A percentile compares a stretch with the other conserved stretches of the same genome.
Conservation (phyloP, 805 yeast species). For the Spathaspora passalidarum region DNA sequence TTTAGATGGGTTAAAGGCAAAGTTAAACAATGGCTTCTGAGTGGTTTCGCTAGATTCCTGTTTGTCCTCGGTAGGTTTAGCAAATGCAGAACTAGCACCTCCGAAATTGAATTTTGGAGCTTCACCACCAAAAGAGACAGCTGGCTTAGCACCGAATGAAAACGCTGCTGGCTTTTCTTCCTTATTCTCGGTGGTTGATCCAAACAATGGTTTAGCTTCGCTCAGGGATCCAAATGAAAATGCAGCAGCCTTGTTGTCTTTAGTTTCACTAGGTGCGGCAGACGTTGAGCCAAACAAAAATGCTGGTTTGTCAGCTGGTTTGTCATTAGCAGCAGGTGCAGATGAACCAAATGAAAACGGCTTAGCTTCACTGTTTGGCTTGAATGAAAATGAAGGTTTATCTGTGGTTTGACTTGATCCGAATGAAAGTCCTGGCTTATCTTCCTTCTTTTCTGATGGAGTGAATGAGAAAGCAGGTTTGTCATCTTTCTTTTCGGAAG, state of each 20-base stretch:
- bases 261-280: background rate
- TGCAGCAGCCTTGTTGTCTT: constrained; percentile 4
- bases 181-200: constrained; percentile 6
- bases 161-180: constrained; percentile 9
- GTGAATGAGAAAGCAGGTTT: constrained; percentile 6
- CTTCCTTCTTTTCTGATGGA: constrained; percentile 1
- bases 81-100: constrained; percentile 7
- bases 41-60: constrained; percentile 1
- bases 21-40: constrained; percentile 17
- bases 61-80: constrained; percentile 2
- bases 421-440: constrained; percentile 15
- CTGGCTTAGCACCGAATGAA: constrained; percentile 19
- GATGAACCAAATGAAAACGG: constrained; percentile 31
- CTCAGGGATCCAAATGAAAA: constrained; percentile 13
- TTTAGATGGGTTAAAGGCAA: constrained; percentile 22
- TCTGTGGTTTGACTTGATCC: constrained; percentile 30
- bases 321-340: constrained; percentile 2
- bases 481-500: background rate
- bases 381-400: constrained; percentile 1
- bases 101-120: constrained; percentile 14
- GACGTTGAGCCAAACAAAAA: constrained; percentile 19
- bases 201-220: too few relatives aligned
- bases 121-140: constrained; percentile 3
- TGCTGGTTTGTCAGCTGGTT: constrained; percentile 18
- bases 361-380: constrained; percentile 11